These are phyloP conservation scores for Leccinum disarticulatum DNA, from an alignment of 768 basidiomycete species.

Conservation along the genomic window DNA sequence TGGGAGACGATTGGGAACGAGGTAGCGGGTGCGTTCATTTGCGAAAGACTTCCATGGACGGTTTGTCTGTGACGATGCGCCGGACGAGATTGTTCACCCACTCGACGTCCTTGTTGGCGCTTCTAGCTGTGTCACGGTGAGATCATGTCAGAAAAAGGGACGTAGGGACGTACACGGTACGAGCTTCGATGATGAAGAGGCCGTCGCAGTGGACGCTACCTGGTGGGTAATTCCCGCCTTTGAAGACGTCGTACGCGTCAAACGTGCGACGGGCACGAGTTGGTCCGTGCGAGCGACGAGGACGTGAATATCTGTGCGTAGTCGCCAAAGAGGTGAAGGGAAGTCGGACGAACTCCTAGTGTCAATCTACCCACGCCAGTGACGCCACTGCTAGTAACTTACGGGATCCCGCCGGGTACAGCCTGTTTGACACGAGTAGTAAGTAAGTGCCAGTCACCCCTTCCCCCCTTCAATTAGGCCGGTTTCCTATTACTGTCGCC, in stretches of 20 bases:
- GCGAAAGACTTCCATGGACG: no score
- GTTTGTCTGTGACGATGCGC: no score
- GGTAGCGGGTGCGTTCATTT: no score
- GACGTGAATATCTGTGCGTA: conserved; percentile 54
- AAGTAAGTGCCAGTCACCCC: no score
- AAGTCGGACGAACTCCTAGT: no score
- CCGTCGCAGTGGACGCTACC: conserved; percentile 57
- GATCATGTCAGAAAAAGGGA: not conserved
- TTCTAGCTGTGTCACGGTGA: conserved; percentile 48
- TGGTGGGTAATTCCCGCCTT: conserved; percentile 60
- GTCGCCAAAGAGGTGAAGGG: conserved; percentile 38
- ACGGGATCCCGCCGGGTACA: no score
- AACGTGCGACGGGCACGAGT: conserved; percentile 37
- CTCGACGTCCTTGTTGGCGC: conserved; percentile 69
- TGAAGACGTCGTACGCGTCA: conserved; percentile 79
- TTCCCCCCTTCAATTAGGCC: no score
- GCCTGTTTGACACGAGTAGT: no score
- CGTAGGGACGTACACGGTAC: conserved; percentile 65
- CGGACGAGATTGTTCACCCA: conserved; percentile 78
- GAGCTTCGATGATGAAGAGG: conserved; percentile 83
- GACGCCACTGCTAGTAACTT: no score
- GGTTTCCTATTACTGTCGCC: no score
- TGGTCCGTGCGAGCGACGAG: conserved; percentile 28
- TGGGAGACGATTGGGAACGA: no score
- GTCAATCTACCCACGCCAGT: no score